phyloP scores from a whole-genome alignment of 2,329 filamentous ascomycete genomes.

The Fusarium anthophilum region DNA sequence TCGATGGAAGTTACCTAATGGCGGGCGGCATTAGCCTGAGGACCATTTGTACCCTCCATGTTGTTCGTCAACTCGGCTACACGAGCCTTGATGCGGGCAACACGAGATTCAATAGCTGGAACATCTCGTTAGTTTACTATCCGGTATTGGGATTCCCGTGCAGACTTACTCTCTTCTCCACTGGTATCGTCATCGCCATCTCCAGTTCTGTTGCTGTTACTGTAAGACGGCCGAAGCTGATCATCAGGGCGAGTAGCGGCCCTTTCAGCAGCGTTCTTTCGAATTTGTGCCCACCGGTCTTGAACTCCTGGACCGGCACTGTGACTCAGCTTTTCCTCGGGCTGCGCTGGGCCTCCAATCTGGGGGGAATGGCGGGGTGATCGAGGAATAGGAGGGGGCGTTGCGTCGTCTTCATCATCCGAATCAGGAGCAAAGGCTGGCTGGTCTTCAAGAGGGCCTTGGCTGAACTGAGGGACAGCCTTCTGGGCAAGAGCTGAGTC shows the following conservation, averaged over 20 bases:
- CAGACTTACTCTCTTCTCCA: conserved; percentile 86
- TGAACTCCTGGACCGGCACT: conserved; percentile 53
- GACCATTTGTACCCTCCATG: conserved; percentile 67
- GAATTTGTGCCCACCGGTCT: conserved; percentile 95
- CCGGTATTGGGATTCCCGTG: neutral
- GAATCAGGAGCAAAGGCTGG: conserved; percentile 81
- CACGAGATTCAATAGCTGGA: conserved; percentile 92
- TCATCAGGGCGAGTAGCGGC: conserved; percentile 74
- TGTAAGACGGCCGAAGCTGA: conserved; percentile 65
- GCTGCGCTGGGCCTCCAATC: conserved; percentile 39
- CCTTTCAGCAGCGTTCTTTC: conserved; percentile 90
- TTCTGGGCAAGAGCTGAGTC: conserved; percentile 19
- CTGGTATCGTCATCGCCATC: conserved; percentile 88
- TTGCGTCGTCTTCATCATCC: conserved; percentile 59
- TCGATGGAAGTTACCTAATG: conserved; percentile 19
- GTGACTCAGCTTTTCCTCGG: conserved; percentile 48
- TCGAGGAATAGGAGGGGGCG: conserved; percentile 62
- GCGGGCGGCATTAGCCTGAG: conserved; percentile 41
- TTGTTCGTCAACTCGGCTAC: conserved; percentile 93
- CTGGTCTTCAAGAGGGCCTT: conserved; percentile 87
- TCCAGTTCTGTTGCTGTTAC: conserved; percentile 64
- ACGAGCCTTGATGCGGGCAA: conserved; percentile 96
- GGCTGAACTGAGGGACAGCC: conserved; percentile 75
- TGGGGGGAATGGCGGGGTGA: conserved; percentile 45
- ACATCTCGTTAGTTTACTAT: conserved; percentile 33